Evolutionary conservation across 2,329 filamentous ascomycete species (phyloP).

Genomic region (Botrytis tulipae): DNA sequence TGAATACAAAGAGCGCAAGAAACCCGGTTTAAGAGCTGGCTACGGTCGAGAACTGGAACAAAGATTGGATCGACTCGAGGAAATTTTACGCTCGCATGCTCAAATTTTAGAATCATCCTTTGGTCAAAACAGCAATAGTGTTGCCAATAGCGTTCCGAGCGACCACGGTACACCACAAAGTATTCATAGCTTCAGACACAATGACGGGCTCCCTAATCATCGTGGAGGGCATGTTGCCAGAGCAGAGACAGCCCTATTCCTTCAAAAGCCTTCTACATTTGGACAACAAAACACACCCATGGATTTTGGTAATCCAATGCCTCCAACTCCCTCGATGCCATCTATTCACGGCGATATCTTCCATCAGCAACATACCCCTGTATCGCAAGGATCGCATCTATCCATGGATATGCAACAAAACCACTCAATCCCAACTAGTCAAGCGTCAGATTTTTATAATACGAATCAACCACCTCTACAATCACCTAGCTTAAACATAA

Average conservation of each 20-base stretch:
- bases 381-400: conserved; percentile 9
- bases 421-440: conserved; percentile 28
- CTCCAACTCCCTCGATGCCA: conserved; percentile 45
- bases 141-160: conserved; percentile 47
- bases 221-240: conserved; percentile 45
- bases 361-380: conserved; percentile 38
- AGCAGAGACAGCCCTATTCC: conserved; percentile 59
- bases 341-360: conserved; percentile 49
- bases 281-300: conserved; percentile 47
- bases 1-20: conserved; percentile 69
- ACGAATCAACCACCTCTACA: conserved; percentile 46
- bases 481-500: conserved; percentile 57
- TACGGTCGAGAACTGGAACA: conserved; percentile 74
- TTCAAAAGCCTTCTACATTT: conserved; percentile 57
- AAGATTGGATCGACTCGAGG: conserved; percentile 67
- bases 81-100: conserved; percentile 62
- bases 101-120: conserved; percentile 63
- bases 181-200: conserved; percentile 47
- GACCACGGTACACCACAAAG: conserved; percentile 58
- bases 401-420: conserved; percentile 37
- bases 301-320: conserved; percentile 48
- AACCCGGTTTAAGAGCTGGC: conserved; percentile 60
- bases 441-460: conserved; percentile 39
- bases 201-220: conserved; percentile 42
- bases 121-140: conserved; percentile 32